Evolutionary conservation across 2,329 filamentous ascomycete species (phyloP).

Genomic region (Diplodia seriata): DNA sequence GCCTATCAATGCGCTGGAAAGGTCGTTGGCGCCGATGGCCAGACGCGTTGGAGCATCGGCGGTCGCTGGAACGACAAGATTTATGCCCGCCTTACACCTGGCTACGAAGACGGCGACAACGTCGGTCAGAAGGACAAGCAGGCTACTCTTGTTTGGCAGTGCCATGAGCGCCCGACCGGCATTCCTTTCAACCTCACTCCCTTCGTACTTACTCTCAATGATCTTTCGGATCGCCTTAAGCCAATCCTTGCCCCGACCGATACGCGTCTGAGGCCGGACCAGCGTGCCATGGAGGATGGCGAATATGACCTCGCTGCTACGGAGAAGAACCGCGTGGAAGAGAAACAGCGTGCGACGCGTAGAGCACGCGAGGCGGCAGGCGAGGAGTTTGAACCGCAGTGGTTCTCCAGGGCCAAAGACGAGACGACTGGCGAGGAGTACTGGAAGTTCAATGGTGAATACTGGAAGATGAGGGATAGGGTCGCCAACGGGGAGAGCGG

Average conservation of each 20-base stretch:
- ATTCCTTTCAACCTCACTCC: constrained; percentile 98
- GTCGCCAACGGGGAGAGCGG: constrained; percentile 66
- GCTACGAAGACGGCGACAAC: constrained; percentile 71
- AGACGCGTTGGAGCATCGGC: constrained; percentile 85
- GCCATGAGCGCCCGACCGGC: constrained; percentile 76
- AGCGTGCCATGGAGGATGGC: constrained; percentile 98
- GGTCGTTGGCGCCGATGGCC: constrained; percentile 78
- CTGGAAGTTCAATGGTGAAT: constrained; percentile 88
- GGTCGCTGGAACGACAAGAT: constrained; percentile 98
- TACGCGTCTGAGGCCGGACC: constrained; percentile 89
- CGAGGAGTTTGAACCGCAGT: constrained; percentile 81
- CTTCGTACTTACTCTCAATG: constrained; percentile 93
- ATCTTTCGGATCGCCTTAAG: constrained; percentile 80
- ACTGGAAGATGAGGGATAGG: constrained; percentile 78
- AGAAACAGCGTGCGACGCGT: constrained; percentile 82
- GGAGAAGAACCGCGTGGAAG: constrained; percentile 94
- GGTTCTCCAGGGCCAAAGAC: constrained; percentile 79
- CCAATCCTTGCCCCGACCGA: constrained; percentile 88
- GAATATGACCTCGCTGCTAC: constrained; percentile 90
- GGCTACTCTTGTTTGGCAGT: constrained; percentile 93
- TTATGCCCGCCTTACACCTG: constrained; percentile 90
- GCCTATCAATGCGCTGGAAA: constrained; percentile 89
- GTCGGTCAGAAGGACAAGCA: constrained; percentile 61
- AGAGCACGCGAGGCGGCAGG: constrained; percentile 76
- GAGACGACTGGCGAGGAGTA: constrained; percentile 84